Evolutionary conservation across 2,329 filamentous ascomycete species (phyloP).

Genomic region (Purpureocillium lavendulum): DNA sequence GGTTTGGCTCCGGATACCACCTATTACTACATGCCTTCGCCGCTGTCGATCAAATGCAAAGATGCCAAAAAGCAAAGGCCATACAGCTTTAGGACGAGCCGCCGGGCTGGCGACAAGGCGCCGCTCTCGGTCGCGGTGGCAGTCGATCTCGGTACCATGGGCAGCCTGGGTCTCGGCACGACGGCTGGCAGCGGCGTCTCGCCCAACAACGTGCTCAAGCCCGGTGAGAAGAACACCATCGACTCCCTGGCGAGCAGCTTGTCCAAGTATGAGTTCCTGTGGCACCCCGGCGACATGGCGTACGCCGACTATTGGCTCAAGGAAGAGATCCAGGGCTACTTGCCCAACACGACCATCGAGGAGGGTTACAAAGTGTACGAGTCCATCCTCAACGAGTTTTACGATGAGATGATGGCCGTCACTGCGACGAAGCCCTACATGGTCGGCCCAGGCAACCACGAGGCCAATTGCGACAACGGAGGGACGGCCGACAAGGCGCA

Average conservation of each 20-base stretch:
- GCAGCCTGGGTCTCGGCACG: slow-evolving; percentile 6
- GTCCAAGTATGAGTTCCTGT: slow-evolving; percentile 44
- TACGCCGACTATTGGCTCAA: slow-evolving; percentile 50
- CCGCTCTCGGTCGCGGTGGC: no score
- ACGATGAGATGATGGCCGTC: slow-evolving; percentile 27
- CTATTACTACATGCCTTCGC: no score
- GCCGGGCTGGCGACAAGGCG: no score
- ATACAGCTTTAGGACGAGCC: no score
- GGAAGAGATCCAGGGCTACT: slow-evolving; percentile 11
- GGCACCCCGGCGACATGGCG: slow-evolving; percentile 45
- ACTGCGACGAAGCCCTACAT: slow-evolving; percentile 42
- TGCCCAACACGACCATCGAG: slow-evolving; percentile 33
- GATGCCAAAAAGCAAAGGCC: no score
- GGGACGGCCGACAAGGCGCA: slow-evolving; percentile 15
- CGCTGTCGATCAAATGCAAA: no score
- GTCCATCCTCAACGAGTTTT: slow-evolving; percentile 47
- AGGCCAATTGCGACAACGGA: slow-evolving; percentile 41
- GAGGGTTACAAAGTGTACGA: slow-evolving; percentile 42
- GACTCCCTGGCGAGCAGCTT: slow-evolving; percentile 38
- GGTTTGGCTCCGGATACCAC: no score
- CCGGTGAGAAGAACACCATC: slow-evolving; percentile 49
- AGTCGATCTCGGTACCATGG: slow-evolving; percentile 7
- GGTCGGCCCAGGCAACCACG: slow-evolving; percentile 41
- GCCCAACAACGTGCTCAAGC: slow-evolving; percentile 8
- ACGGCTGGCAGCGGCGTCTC: background rate